These are phyloP conservation scores for Pisolithus microcarpus DNA, from an alignment of 768 basidiomycete species.

Conservation along the genomic window DNA sequence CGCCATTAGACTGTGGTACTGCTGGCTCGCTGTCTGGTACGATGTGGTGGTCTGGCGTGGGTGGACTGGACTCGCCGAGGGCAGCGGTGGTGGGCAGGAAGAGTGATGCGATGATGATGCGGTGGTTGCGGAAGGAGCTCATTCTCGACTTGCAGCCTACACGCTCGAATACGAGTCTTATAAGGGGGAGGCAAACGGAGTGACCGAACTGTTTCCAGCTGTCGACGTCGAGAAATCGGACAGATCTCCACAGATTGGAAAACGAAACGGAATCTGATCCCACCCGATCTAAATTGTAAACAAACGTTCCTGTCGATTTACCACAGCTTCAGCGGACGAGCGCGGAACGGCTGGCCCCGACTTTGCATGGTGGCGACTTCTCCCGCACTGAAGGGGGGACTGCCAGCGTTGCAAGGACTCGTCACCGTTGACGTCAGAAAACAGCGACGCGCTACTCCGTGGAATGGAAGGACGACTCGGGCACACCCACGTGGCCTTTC, in stretches of 20 bases:
- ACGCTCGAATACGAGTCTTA: neutral
- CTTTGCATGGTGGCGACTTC: neutral
- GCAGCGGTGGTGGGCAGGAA: slow-evolving; percentile 74
- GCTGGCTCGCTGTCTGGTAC: slow-evolving; percentile 9
- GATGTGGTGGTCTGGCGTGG: slow-evolving; percentile 38
- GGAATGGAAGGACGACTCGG: too few relatives aligned
- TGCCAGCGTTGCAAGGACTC: neutral
- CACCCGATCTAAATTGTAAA: neutral
- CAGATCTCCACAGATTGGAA: neutral
- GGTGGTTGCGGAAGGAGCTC: slow-evolving; percentile 66
- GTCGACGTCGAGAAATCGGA: neutral
- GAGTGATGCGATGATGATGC: slow-evolving; percentile 76
- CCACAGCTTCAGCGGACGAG: neutral
- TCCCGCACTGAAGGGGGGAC: neutral
- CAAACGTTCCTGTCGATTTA: neutral
- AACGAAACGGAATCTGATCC: neutral
- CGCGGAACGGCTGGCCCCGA: neutral
- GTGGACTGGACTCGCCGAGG: slow-evolving; percentile 44
- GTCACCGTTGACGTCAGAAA: too few relatives aligned
- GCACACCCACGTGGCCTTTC: too few relatives aligned
- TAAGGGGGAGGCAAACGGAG: slow-evolving; percentile 3
- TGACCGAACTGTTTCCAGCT: neutral
- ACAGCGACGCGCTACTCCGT: too few relatives aligned
- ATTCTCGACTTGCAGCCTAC: slow-evolving; percentile 26
- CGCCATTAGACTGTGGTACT: slow-evolving; percentile 4